Percentiles rank a stretch among this genome's conserved stretches.
These are phyloP conservation scores for Trichoderma orchidacearum DNA, from an alignment of 495 filamentous ascomycete species.

Conservation along the genomic window DNA sequence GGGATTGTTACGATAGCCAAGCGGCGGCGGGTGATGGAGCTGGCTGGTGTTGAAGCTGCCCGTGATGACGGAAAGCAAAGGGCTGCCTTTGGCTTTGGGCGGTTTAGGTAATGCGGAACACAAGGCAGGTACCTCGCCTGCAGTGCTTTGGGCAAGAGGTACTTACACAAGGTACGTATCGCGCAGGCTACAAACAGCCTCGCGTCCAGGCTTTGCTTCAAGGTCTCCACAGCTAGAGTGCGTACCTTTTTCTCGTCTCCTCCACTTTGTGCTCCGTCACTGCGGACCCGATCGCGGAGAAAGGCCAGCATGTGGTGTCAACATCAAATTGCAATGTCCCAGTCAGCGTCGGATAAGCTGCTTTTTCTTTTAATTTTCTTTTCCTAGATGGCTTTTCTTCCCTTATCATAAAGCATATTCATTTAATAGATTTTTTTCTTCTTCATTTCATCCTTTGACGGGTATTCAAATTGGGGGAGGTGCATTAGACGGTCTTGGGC, in stretches of 20 bases:
- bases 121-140: no score
- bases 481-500: no score
- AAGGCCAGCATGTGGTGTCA: background rate
- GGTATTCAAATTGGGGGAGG: no score
- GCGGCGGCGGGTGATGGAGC: background rate
- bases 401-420: no score
- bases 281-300: background rate
- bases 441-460: no score
- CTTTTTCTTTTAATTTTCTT: background rate
- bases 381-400: background rate
- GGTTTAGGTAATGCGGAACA: background rate
- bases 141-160: background rate
- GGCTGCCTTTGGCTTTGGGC: background rate
- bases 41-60: background rate
- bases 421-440: no score
- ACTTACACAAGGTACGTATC: no score
- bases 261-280: background rate
- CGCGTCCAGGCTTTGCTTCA: constrained; percentile 17
- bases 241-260: background rate
- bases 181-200: constrained; percentile 35
- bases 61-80: background rate
- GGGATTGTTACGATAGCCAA: background rate
- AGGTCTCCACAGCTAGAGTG: background rate
- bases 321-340: background rate
- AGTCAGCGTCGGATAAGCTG: background rate